Evolutionary conservation across 306 rosid species (phyloP).

Genomic region (Cyamopsis tetragonoloba): DNA sequence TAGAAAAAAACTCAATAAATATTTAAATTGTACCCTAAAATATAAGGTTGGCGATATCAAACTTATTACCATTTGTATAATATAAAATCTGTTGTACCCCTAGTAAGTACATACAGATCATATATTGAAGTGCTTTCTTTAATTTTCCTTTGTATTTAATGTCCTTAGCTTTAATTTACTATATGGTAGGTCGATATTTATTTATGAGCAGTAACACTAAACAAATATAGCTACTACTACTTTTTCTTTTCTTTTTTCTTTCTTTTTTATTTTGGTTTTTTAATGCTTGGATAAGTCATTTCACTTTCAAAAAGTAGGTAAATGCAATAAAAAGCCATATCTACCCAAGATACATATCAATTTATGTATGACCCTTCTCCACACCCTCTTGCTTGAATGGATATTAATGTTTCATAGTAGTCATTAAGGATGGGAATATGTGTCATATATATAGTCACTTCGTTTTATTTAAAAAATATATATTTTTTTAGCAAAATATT

Average conservation of each 20-base stretch:
- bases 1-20: too few species aligned
- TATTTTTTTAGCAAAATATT: too few species aligned
- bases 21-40: too few species aligned
- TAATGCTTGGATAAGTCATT: not conserved
- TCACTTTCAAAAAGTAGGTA: not conserved
- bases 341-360: not conserved
- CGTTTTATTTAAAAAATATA: too few species aligned
- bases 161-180: too few species aligned
- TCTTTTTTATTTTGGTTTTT: too few species aligned
- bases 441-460: not conserved
- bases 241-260: too few species aligned
- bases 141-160: conserved; percentile 15
- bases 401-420: conserved; percentile 2
- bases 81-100: not conserved
- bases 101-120: too few species aligned
- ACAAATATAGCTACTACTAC: not conserved
- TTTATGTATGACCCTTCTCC: not conserved
- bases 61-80: too few species aligned
- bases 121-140: too few species aligned
- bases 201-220: conserved; percentile 19
- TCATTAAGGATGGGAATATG: not conserved
- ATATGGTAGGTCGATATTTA: conserved; percentile 24
- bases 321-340: not conserved
- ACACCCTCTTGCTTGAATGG: conserved; percentile 11
- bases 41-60: too few species aligned